These are phyloP conservation scores for Pseudonectria buxi DNA, from an alignment of 2,329 filamentous ascomycete genomes.

Conservation along the genomic window DNA sequence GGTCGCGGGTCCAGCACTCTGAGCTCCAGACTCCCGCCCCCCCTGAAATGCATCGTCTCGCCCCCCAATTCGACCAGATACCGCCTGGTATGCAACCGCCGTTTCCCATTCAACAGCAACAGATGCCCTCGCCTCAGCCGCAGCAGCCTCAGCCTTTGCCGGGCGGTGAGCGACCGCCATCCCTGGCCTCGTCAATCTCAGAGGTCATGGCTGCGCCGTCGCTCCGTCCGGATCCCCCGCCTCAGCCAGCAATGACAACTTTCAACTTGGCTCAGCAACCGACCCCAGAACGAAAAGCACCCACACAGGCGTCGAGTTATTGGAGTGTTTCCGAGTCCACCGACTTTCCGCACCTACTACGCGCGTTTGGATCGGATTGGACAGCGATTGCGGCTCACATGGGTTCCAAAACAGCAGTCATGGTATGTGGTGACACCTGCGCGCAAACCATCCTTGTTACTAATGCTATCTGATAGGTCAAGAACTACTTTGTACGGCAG, in stretches of 20 bases:
- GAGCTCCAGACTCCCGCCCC: slow-evolving; percentile 36
- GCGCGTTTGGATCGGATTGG: slow-evolving; percentile 75
- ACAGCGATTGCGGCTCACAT: slow-evolving; percentile 67
- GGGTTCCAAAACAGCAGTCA: slow-evolving; percentile 79
- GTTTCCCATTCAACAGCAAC: slow-evolving; percentile 27
- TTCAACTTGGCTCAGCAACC: slow-evolving; percentile 43
- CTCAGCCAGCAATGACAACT: slow-evolving; percentile 40
- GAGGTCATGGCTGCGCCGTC: slow-evolving; percentile 53
- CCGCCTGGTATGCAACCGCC: slow-evolving; percentile 36
- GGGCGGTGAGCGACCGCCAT: slow-evolving; percentile 29
- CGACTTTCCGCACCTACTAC: slow-evolving; percentile 67
- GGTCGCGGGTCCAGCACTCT: slow-evolving; percentile 41
- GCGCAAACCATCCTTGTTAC: neutral
- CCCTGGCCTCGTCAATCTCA: slow-evolving; percentile 34
- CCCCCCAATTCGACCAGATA: slow-evolving; percentile 38
- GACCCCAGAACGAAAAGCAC: slow-evolving; percentile 42
- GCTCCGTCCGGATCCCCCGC: slow-evolving; percentile 47
- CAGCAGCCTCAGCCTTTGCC: slow-evolving; percentile 19
- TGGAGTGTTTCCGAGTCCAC: slow-evolving; percentile 79
- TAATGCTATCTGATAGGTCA: slow-evolving; percentile 42
- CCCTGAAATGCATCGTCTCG: slow-evolving; percentile 34
- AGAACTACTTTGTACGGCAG: slow-evolving; percentile 61
- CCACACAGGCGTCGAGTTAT: slow-evolving; percentile 66
- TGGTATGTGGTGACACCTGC: slow-evolving; percentile 49
- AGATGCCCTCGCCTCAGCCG: slow-evolving; percentile 6